Evolutionary conservation across 2,329 filamentous ascomycete species (phyloP).

Genomic region (Cladosporium sp.): DNA sequence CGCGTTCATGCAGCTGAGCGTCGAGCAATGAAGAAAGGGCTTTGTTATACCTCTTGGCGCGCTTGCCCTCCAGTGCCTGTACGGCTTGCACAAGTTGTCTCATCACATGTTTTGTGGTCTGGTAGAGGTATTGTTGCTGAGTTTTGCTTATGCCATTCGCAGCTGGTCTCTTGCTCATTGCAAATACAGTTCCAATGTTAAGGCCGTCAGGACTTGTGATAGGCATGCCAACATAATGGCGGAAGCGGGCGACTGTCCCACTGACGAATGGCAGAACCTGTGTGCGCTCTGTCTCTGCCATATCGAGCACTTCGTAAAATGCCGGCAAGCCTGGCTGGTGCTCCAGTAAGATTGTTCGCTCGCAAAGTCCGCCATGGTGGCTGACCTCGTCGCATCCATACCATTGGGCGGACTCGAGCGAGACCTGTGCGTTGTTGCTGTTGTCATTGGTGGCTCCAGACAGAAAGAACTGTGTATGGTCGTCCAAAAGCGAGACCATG

Average conservation of each 20-base stretch:
- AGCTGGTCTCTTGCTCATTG: background rate
- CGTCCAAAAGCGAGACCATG: slow-evolving; percentile 10
- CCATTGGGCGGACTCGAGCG: slow-evolving; percentile 12
- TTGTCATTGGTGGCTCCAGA: background rate
- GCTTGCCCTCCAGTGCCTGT: slow-evolving; percentile 9
- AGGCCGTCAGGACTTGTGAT: slow-evolving; percentile 53
- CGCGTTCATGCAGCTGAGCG: background rate
- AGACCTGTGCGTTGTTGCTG: background rate
- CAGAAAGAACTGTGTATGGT: slow-evolving; percentile 11
- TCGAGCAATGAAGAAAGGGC: background rate
- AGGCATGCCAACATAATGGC: slow-evolving; percentile 51
- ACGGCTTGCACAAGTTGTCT: slow-evolving; percentile 4
- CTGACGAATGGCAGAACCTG: slow-evolving; percentile 6
- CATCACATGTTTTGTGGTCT: slow-evolving; percentile 4
- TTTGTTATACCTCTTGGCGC: background rate
- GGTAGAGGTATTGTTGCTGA: background rate
- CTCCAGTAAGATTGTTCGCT: slow-evolving; percentile 2
- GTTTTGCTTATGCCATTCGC: background rate
- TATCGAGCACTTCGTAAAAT: slow-evolving; percentile 9
- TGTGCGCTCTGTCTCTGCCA: background rate
- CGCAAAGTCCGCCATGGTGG: slow-evolving; percentile 9
- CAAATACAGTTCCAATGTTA: slow-evolving; percentile 37
- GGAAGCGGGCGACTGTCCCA: slow-evolving; percentile 30
- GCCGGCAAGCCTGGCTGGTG: background rate
- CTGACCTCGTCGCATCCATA: slow-evolving; percentile 10